phyloP scores from a whole-genome alignment of 2,329 filamentous ascomycete species.

The Monosporascus sp. region DNA sequence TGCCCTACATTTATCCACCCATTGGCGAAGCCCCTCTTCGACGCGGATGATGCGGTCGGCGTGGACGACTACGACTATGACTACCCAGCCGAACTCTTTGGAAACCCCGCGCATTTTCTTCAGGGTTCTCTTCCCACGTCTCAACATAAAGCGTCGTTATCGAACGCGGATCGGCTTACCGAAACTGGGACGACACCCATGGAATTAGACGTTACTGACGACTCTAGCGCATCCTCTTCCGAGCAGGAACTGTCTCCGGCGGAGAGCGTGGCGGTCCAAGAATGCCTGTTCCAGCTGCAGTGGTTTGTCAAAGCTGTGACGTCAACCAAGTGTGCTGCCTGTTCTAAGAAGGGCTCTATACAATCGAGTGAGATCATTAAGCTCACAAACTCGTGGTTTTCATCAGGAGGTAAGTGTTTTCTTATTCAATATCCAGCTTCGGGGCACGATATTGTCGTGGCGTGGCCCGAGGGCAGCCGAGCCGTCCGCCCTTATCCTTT shows the following conservation, averaged over 20 bases:
- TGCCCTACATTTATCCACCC: too few relatives aligned
- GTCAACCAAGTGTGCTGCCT: neutral
- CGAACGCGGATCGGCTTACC: neutral
- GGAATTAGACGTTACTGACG: neutral
- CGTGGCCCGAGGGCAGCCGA: too few relatives aligned
- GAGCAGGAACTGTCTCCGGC: neutral
- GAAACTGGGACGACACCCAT: neutral
- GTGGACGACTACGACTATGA: too few relatives aligned
- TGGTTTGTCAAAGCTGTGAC: neutral
- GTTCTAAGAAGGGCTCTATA: neutral
- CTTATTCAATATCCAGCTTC: neutral
- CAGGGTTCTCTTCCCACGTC: too few relatives aligned
- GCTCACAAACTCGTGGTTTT: neutral
- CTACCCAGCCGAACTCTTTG: too few relatives aligned
- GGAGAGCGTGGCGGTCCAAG: neutral
- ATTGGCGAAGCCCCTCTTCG: too few relatives aligned
- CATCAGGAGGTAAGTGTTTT: neutral
- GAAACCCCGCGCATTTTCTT: too few relatives aligned
- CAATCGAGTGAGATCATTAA: neutral
- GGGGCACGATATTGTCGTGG: too few relatives aligned
- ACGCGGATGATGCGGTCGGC: too few relatives aligned
- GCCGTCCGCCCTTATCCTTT: too few relatives aligned
- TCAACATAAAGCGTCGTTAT: too few relatives aligned
- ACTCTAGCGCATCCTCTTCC: neutral
- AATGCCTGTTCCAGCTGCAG: neutral